Evolutionary conservation across 495 filamentous ascomycete genomes (phyloP).

Genomic region (Sporormia fimetaria): DNA sequence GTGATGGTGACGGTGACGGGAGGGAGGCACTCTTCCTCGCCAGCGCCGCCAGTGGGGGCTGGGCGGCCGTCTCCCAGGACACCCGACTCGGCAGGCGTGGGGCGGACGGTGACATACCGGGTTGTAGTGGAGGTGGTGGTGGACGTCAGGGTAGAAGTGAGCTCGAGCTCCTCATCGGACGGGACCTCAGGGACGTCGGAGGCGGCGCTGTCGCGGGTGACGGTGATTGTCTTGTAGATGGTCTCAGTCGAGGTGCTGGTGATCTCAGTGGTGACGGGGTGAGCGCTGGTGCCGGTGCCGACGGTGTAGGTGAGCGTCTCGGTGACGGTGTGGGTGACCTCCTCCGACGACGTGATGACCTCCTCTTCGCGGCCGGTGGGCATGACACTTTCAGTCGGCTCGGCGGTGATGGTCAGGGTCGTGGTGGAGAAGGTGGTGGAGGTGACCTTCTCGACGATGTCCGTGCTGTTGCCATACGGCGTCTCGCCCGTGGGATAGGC

Average conservation of each 20-base stretch:
- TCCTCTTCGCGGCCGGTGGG: neutral
- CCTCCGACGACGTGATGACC: neutral
- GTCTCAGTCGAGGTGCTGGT: conserved; percentile 14
- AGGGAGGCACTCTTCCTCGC: no score
- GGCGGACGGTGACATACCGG: conserved; percentile 4
- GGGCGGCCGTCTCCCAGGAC: no score
- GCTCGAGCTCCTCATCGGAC: neutral
- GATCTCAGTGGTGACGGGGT: conserved; percentile 17
- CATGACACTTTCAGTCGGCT: neutral
- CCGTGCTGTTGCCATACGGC: neutral
- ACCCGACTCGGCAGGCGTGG: no score
- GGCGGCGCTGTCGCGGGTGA: neutral
- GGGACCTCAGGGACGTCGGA: neutral
- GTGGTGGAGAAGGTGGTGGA: conserved; percentile 18
- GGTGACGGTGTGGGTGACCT: conserved; percentile 11
- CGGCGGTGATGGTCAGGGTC: conserved; percentile 10
- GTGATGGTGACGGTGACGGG: no score
- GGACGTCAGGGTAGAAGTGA: neutral
- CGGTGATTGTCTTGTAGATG: conserved; percentile 20
- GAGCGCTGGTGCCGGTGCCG: conserved; percentile 16
- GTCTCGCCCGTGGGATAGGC: neutral
- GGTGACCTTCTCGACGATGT: conserved; percentile 2
- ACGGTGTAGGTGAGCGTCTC: conserved; percentile 19
- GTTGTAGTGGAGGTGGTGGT: conserved; percentile 17
- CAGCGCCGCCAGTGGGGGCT: no score